phyloP scores from a whole-genome alignment of 148 eudicot genomes.

The Talinum fruticosum region DNA sequence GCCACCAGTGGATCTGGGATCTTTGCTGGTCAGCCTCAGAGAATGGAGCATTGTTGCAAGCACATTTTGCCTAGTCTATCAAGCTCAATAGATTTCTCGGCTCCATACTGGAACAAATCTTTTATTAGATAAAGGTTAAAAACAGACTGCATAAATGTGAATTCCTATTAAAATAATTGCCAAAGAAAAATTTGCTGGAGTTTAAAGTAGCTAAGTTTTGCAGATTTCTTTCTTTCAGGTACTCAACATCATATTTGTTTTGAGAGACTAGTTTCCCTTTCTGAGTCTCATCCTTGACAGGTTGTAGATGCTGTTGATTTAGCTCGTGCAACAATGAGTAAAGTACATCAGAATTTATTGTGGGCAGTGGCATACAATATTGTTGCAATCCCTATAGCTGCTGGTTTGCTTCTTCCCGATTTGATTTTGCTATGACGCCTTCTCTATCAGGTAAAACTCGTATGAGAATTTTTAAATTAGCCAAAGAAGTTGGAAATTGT shows the following conservation, averaged over 20 bases:
- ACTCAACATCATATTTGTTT: not conserved
- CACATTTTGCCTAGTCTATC: too few species aligned
- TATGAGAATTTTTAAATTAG: not conserved
- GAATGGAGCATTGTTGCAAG: too few species aligned
- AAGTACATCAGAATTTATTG: slow-evolving; percentile 84
- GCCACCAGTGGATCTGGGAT: too few species aligned
- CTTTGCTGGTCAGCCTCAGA: too few species aligned
- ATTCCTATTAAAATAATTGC: not conserved
- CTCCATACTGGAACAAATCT: too few species aligned
- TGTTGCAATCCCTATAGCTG: slow-evolving; percentile 85
- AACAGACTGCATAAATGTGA: not conserved
- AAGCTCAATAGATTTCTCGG: too few species aligned
- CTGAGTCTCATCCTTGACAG: slow-evolving; percentile 33
- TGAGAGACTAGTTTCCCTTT: not conserved
- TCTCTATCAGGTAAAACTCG: slow-evolving; percentile 71
- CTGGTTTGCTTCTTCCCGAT: slow-evolving; percentile 87
- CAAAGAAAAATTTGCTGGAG: not conserved
- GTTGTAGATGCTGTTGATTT: slow-evolving; percentile 85
- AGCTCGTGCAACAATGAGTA: slow-evolving; percentile 78
- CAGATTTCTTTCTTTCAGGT: not conserved
- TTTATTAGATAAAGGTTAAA: not conserved
- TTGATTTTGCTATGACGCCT: slow-evolving; percentile 98
- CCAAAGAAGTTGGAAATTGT: not conserved
- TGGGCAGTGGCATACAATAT: slow-evolving; percentile 93
- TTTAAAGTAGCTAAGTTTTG: not conserved